A percentile compares a stretch with the other conserved stretches of the same genome.
phyloP scores from a whole-genome alignment of 352 stramenopile species.

The Discostella stelligera region DNA sequence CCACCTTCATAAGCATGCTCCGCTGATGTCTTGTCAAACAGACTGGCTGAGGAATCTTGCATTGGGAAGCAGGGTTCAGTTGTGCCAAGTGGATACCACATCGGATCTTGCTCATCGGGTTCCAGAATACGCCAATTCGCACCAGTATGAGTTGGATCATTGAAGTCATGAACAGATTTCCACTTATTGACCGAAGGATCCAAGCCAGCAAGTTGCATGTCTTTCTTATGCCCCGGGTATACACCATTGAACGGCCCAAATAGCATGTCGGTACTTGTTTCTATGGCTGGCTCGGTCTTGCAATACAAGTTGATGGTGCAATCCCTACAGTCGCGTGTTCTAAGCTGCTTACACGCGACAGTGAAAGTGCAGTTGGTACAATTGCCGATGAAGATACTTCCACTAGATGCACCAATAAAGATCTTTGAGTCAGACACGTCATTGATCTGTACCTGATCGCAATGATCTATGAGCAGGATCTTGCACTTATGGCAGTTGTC shows the following conservation, averaged over 20 bases:
- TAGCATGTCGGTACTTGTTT: constrained; percentile 85
- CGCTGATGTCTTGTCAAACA: background rate
- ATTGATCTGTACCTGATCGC: constrained; percentile 90
- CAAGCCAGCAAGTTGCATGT: constrained; percentile 81
- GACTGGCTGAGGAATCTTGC: background rate
- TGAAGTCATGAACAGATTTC: constrained; percentile 90
- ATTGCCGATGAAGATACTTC: constrained; percentile 89
- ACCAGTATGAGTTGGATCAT: constrained; percentile 83
- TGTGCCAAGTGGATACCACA: constrained; percentile 37
- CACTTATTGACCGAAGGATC: constrained; percentile 88
- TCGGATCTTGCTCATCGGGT: constrained; percentile 23
- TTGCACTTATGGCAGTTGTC: constrained; percentile 85
- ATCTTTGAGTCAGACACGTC: constrained; percentile 86
- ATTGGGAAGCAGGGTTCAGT: constrained; percentile 20
- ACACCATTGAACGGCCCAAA: constrained; percentile 89
- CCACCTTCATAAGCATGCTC: background rate
- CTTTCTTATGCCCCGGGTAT: constrained; percentile 67
- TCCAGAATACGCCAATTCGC: constrained; percentile 48
- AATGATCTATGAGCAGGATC: constrained; percentile 86
- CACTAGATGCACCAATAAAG: constrained; percentile 83
- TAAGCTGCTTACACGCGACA: constrained; percentile 89
- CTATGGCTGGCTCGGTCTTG: constrained; percentile 90
- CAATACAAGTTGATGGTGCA: constrained; percentile 88
- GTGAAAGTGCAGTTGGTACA: constrained; percentile 89
- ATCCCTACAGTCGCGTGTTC: constrained; percentile 85